These are phyloP conservation scores for Rubia peregrina DNA, from an alignment of 305 asterid species.

Conservation along the genomic window DNA sequence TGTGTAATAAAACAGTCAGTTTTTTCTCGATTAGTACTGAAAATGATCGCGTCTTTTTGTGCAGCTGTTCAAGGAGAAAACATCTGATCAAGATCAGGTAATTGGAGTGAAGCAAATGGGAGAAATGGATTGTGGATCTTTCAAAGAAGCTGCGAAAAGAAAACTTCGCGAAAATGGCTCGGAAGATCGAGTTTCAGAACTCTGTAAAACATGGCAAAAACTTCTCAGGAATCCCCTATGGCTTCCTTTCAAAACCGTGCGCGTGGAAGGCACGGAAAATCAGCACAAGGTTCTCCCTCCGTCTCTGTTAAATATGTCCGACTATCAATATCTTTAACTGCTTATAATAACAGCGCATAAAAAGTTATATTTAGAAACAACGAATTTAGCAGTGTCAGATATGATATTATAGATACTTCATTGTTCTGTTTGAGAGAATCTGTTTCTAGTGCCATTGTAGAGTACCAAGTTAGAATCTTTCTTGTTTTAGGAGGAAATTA, in stretches of 20 bases:
- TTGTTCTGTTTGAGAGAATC: too few relatives aligned
- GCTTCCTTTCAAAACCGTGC: not conserved
- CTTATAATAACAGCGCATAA: too few relatives aligned
- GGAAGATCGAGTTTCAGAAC: not conserved
- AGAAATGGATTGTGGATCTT: not conserved
- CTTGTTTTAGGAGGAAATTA: not conserved
- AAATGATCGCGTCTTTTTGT: not conserved
- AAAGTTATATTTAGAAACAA: too few relatives aligned
- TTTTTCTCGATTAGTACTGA: not conserved
- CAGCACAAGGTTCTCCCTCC: not conserved
- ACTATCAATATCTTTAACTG: too few relatives aligned
- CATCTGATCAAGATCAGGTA: not conserved
- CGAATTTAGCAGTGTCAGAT: too few relatives aligned
- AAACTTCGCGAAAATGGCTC: not conserved
- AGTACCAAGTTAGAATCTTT: not conserved
- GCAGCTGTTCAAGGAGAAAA: not conserved
- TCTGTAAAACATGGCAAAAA: not conserved
- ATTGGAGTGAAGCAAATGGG: not conserved
- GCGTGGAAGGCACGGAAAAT: not conserved
- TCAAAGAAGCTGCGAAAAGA: not conserved
- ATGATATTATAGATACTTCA: too few relatives aligned
- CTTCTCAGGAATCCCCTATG: not conserved
- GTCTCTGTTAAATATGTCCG: too few relatives aligned
- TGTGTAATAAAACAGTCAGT: not conserved
- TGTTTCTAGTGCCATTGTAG: too few relatives aligned